Evolutionary conservation across 208 protist genomes (phyloP), one percentile per base, ranked within the genome.

Genomic region (Cochliopodium minus): DNA sequence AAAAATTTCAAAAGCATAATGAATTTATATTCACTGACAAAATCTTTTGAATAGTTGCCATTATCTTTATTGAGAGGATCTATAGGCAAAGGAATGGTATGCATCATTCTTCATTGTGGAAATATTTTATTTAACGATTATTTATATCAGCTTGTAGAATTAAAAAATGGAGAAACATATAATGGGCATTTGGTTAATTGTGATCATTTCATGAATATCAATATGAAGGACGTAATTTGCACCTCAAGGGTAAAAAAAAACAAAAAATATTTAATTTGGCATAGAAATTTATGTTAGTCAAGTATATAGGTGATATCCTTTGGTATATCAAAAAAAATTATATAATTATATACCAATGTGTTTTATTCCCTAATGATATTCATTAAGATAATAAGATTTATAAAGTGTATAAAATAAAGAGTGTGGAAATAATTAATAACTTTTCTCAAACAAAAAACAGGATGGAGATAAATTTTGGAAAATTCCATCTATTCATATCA

Each of bases 161-260:
- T 89, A 23, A 89, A 89, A 59, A 89, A 84, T 67, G 83, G 83
- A n/a, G 83, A 89, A 65, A 87, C 83, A 33, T 87, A 82, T 72
- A 88, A 88, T 60, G 83, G 83, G 1, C 38, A 64, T 20, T 57
- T 89, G 3, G 69, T 77, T 1, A 81, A 72, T 49, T 87, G 81
- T 51, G 83, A 89, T 53, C 72, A 60, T 51, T 87, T 70, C 70
- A 89, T 89, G 83, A 89, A 89, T 61, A 73, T 89, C 35, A 82
- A 64, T 40, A 51, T 89, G 35, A 51, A 63, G 20, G 76, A 82
- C 32, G 79, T 85, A 6, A 75, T 83, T 57, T 77, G 67, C 52
- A 89, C 81, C 6, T 85, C 77, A 20, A 74, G 67, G 51, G 78
- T 83, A 57, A 38, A 48, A 2, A 11, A 22, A 38, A 15, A 15